Base-by-base conservation (phyloP, 1,284 basidiomycete genomes). In the Leucoagaricus sp. region DNA sequence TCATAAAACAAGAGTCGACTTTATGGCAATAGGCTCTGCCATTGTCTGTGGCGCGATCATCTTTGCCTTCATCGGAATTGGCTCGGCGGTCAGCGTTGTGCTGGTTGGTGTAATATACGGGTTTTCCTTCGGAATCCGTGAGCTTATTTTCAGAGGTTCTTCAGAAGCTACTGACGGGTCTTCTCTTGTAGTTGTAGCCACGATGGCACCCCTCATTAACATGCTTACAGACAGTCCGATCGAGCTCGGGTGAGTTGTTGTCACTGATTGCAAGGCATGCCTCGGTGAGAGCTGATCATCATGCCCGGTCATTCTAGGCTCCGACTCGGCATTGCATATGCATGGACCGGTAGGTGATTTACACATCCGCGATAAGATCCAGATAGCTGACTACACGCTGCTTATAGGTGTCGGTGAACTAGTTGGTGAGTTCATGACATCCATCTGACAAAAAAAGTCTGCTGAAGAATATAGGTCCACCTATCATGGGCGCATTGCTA, bases 31-130 rank as follows among this genome's bases (percentile, higher is more conserved):
- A 1, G 51, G 64, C 29, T 62, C 63, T 13, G 62, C 66, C 15
- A 49, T 62, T 5, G 57, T 50, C 1, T 61, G 63, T 2, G 65
- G 66, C 4, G 63, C 68, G 42, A 61, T 75, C 19, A 67, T 71
- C 7, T 70, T 75, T 8, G 69, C 70, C 21, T 69, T 79, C 58
- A 53, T 63, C 2, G 61, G 56, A 1, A 58, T 69, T 10, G 60
- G 60, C 12, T 61, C 64, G 29, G 49, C 53, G 1, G 58, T 58
- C 9, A 65, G 66, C 3, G 59, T 63, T 4, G 53, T 71, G 26
- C 53, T 70, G n/a, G 77, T 76, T 42, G 66, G 75, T 3, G 66
- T 73, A 8, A 64, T 80, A 47, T 70, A 69, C 57, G 78, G 78
- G 0, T 68, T 76, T 42, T 74, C 73, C 52, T 67, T 71, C 7